These are phyloP conservation scores for Wickerhamiella slavikovae DNA, from an alignment of 805 yeast genomes.

Conservation along the genomic window DNA sequence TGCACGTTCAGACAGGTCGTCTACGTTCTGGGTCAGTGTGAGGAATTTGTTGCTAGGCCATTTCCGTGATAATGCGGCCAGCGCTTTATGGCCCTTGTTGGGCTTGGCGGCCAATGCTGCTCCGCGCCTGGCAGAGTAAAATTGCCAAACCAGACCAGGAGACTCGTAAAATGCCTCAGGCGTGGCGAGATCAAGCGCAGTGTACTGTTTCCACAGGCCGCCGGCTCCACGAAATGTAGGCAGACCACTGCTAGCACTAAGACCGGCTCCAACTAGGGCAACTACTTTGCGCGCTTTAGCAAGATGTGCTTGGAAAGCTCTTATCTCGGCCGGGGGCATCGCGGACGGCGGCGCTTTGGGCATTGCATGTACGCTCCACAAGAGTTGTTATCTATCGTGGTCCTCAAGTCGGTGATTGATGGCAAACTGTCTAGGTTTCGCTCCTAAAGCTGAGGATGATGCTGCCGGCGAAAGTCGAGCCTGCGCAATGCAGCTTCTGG, in stretches of 20 bases:
- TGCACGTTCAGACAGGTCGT: slow-evolving; percentile 49
- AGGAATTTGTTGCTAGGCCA: slow-evolving; percentile 24
- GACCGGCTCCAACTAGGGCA: slow-evolving; percentile 60
- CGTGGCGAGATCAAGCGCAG: slow-evolving; percentile 69
- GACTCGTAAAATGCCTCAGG: slow-evolving; percentile 75
- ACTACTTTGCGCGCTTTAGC: slow-evolving; percentile 16
- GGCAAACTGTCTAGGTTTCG: too few relatives aligned
- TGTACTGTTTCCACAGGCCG: slow-evolving; percentile 60
- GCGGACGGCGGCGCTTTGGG: not conserved
- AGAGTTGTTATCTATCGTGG: too few relatives aligned
- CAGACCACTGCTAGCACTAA: slow-evolving; percentile 58
- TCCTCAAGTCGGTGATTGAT: too few relatives aligned
- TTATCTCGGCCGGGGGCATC: slow-evolving; percentile 11
- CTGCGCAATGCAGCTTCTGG: too few relatives aligned
- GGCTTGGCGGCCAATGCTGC: slow-evolving; percentile 50
- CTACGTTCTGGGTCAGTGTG: slow-evolving; percentile 70
- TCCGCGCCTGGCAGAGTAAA: slow-evolving; percentile 48
- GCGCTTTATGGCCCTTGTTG: slow-evolving; percentile 49
- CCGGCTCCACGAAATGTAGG: slow-evolving; percentile 53
- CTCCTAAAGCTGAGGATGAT: too few relatives aligned
- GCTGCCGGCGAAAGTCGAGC: too few relatives aligned
- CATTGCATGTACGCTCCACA: too few relatives aligned
- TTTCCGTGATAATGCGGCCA: slow-evolving; percentile 34
- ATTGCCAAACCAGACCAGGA: slow-evolving; percentile 83
- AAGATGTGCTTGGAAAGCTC: slow-evolving; percentile 18